Evolutionary conservation across 805 yeast species (phyloP), one percentile per base, ranked within the genome.

Genomic region (Zygosaccharomyces lentus): DNA sequence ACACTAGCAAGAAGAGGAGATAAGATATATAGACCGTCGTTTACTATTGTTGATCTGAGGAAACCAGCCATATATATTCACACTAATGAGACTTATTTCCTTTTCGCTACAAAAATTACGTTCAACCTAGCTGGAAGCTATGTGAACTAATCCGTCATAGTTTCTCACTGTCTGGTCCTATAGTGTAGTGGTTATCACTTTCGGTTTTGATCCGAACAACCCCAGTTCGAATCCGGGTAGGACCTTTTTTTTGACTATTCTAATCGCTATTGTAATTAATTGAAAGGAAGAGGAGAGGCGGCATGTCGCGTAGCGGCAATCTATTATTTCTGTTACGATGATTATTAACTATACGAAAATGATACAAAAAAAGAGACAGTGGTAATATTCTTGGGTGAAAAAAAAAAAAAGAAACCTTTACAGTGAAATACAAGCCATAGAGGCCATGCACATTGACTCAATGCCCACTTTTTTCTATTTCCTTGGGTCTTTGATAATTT

Each of bases 151-250:
- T n/a, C n/a, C n/a, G n/a, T n/a, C n/a, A n/a, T n/a, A n/a, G n/a
- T n/a, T n/a, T 25, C 40, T 1, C 5, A 16, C 8, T 9, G 12
- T 6, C 17, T 25, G 60, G 60, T 56, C 40, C 56, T 77, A 77
- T 80, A 78, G 84, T 80, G 84, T 80, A 80, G 84, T 78, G 84
- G 84, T 80, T 78, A 80, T 80, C 84, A 80, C 85, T 73, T 74
- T 78, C 78, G 85, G 84, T 80, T 80, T 76, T 80, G 85, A 80
- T 80, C 85, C 85, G 78, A 67, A 72, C 80, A 78, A 80, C 86
- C 84, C 84, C 84, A 79, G 85, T 80, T 80, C 86, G 86, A 80
- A 79, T 78, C 86, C 84, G 85, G 85, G 85, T 76, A 77, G 77
- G 85, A 80, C 84, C 85, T 80, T 44, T 50, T 48, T 55, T 59